Evolutionary conservation across 78 protist species (phyloP), one percentile per base, ranked within the genome.

Genomic region (Acrasis kona): DNA sequence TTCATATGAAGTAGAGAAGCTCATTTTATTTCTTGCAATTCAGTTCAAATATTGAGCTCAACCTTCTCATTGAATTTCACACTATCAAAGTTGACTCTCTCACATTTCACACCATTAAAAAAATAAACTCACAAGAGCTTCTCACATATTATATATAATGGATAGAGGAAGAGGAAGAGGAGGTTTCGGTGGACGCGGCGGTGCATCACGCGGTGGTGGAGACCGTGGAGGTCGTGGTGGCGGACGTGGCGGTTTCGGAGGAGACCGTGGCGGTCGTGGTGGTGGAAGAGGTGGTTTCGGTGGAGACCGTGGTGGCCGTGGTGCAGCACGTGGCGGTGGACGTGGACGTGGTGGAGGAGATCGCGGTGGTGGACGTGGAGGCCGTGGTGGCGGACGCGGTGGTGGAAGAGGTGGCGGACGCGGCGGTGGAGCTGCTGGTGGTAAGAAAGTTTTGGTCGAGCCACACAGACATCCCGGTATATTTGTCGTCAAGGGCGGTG

Each of bases 401-500:
- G 78, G 70, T 37, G 84, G 70, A 30, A 67, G 87, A 1, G 76
- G 85, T 10, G 87, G 84, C 28, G 64, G 72, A 9, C 66, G 91
- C 30, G 87, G 89, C 0, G 98, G 95, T 5, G 58, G 61, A n/a
- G 19, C 41, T 64, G 29, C 34, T 29, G 89, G 94, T 8, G 98
- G 96, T 5, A 77, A 88, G 67, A 93, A 91, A 90, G 96, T 92
- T 12, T 65, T 86, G 12, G 93, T 84, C 37, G 76, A 85, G 78
- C 99, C 96, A 19, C 99, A 95, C 81, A 27, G 66, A 3, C 75
- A 71, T 74, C 35, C 8, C 12, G 97, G 95, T 10, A 92, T 98
- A 41, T 98, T 83, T 83, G 40, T 98, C 10, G 96, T 92, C 5
- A 78, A 79, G 36, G 93, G 91, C 57, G 92, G 87, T 70, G 99